Conservation (phyloP, 2,329 filamentous ascomycete species). For the Ceratocystis diversiconidia region DNA sequence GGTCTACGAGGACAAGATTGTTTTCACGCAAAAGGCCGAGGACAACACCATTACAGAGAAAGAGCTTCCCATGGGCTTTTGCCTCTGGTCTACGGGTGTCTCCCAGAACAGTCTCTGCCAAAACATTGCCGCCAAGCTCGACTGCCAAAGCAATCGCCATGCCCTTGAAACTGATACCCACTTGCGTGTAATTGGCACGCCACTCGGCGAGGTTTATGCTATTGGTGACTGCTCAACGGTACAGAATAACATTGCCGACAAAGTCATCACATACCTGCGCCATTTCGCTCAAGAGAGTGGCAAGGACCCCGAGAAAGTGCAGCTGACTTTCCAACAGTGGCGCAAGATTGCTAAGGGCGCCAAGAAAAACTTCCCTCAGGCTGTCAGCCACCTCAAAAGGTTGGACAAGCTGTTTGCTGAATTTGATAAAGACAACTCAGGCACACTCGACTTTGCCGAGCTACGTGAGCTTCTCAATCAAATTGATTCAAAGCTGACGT, state of each 20-base stretch:
- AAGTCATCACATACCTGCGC: conserved; percentile 80
- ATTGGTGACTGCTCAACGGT: conserved; percentile 94
- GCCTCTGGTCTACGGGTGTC: conserved; percentile 94
- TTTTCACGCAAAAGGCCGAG: conserved; percentile 71
- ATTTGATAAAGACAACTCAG: conserved; percentile 86
- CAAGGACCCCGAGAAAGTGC: conserved; percentile 74
- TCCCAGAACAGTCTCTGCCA: conserved; percentile 70
- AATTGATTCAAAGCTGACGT: conserved; percentile 90
- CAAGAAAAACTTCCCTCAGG: conserved; percentile 80
- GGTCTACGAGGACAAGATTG: conserved; percentile 65
- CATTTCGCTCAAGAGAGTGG: conserved; percentile 84
- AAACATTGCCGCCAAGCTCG: conserved; percentile 61
- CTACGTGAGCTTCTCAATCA: conserved; percentile 75
- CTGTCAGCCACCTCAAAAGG: conserved; percentile 69
- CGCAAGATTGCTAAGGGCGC: conserved; percentile 69
- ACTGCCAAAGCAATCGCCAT: conserved; percentile 70
- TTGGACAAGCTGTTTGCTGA: conserved; percentile 81
- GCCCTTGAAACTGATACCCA: conserved; percentile 92
- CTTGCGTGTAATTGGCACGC: conserved; percentile 74
- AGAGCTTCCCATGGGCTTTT: conserved; percentile 90
- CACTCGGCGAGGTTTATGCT: conserved; percentile 87
- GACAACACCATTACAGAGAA: conserved; percentile 67
- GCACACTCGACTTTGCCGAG: conserved; percentile 88
- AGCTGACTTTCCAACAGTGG: conserved; percentile 82
- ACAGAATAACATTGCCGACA: conserved; percentile 89